Evolutionary conservation across 805 yeast species (phyloP).

Genomic region (Saccharomycopsis javanensis): DNA sequence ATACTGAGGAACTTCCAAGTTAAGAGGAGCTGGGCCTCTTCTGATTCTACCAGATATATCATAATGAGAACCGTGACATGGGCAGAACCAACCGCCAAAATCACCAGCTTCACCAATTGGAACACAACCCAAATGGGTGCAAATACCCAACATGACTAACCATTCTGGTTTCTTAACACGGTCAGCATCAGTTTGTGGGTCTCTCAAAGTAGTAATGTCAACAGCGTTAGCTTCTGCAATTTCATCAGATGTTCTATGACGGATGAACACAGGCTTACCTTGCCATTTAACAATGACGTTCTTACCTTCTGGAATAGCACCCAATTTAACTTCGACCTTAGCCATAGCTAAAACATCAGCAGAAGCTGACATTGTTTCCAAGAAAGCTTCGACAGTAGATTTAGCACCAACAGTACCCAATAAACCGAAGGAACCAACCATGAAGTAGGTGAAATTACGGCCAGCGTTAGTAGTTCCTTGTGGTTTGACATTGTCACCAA

Average conservation of each 20-base stretch:
- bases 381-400: conserved; percentile 88
- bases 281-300: conserved; percentile 99
- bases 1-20: conserved; percentile 92
- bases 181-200: conserved; percentile 86
- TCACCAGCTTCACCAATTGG: conserved; percentile 99
- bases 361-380: conserved; percentile 91
- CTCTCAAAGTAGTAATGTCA: conserved; percentile 72
- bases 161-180: conserved; percentile 97
- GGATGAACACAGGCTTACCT: conserved; percentile 98
- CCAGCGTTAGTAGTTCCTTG: conserved; percentile 58
- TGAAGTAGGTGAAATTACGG: conserved; percentile 88
- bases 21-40: conserved; percentile 99
- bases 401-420: conserved; percentile 90
- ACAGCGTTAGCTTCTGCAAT: conserved; percentile 88
- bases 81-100: conserved; percentile 99
- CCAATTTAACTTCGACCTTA: conserved; percentile 92
- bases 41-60: conserved; percentile 99
- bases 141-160: conserved; percentile 98
- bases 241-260: conserved; percentile 94
- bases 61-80: conserved; percentile 99
- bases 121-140: conserved; percentile 99
- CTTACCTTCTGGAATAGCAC: conserved; percentile 93
- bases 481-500: conserved; percentile 66
- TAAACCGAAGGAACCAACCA: conserved; percentile 93
- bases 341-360: conserved; percentile 99